A percentile compares a stretch with the other conserved stretches of the same genome.
phyloP scores from a whole-genome alignment of 2,329 filamentous ascomycete species.

The Ceratocystis huliohia region DNA sequence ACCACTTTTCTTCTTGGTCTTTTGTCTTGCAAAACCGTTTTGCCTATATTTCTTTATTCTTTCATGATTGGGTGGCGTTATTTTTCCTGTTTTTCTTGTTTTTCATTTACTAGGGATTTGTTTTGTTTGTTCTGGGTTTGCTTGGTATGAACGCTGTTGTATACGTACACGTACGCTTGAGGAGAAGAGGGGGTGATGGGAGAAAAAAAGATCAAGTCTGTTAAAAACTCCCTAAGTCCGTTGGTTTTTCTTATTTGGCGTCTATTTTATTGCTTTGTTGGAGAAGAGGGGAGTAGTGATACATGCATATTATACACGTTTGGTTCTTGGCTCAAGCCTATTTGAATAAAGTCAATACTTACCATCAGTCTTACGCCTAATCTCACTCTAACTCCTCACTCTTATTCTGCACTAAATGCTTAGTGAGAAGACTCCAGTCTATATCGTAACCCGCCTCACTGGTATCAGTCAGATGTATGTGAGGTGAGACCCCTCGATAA shows the following conservation, averaged over 20 bases:
- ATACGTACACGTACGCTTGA: background rate
- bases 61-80: slow-evolving; percentile 15
- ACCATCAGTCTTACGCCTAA: background rate
- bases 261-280: background rate
- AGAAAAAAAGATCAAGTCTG: no score
- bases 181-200: background rate
- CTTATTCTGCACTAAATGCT: background rate
- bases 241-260: background rate
- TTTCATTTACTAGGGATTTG: slow-evolving; percentile 2
- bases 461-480: no score
- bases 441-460: no score
- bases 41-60: background rate
- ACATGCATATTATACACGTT: background rate
- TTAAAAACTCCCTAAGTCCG: background rate
- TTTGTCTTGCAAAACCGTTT: background rate
- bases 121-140: slow-evolving; percentile 4
- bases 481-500: no score
- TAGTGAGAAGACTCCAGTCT: background rate
- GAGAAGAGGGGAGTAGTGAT: background rate
- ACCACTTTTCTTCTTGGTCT: background rate
- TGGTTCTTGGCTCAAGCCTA: background rate
- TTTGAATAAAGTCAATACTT: no score
- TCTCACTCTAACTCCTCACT: background rate
- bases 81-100: slow-evolving; percentile 4
- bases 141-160: background rate